Evolutionary conservation across 805 yeast species (phyloP), one percentile per base, ranked within the genome.

Genomic region (Hagleromyces aurorensis): DNA sequence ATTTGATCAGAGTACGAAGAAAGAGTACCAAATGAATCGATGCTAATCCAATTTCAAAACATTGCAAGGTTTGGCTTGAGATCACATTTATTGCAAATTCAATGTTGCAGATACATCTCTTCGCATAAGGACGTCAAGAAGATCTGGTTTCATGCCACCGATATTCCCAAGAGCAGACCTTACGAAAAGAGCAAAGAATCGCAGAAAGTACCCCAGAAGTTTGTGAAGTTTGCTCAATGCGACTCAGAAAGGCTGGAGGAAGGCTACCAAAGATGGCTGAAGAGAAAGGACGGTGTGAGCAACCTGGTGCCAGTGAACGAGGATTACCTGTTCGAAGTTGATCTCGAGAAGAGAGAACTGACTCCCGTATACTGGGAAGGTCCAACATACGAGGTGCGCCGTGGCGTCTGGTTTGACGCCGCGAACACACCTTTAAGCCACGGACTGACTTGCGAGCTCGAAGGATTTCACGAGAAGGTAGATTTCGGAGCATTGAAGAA

Each of bases 341-440:
- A 84, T 45, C 37, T 89, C 13, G 38, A 48, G 1, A 54, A 59
- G 5, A 65, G 75, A 55, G 66, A 65, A 27, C 52, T 87, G 44
- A 41, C 57, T 3, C 93, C 97, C 0, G 69, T 77, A 0, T 89
- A 76, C 51, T 89, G 96, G 96, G 75, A 73, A 6, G 96, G 96
- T 1, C 91, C 96, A 0, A 59, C 63, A 0, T 89, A 76, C 49
- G 86, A 82, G 36, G 79, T 89, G 1, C 64, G 95, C 25, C 61
- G 96, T 32, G 95, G 95, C 1, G 52, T 75, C 1, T 89, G 97
- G 97, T 85, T 84, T 50, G 58, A 64, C 20, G 50, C 68, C 7
- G 70, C 70, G 29, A 72, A 73, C 1, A 46, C 47, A 4, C 93
- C 93, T 0, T 55, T 84, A 16, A 46, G 64, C 7, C 60, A 61